Percentiles rank a stretch among this genome's conserved stretches.
Conservation (phyloP, 2,329 filamentous ascomycete genomes). For the Apiospora arundinis region DNA sequence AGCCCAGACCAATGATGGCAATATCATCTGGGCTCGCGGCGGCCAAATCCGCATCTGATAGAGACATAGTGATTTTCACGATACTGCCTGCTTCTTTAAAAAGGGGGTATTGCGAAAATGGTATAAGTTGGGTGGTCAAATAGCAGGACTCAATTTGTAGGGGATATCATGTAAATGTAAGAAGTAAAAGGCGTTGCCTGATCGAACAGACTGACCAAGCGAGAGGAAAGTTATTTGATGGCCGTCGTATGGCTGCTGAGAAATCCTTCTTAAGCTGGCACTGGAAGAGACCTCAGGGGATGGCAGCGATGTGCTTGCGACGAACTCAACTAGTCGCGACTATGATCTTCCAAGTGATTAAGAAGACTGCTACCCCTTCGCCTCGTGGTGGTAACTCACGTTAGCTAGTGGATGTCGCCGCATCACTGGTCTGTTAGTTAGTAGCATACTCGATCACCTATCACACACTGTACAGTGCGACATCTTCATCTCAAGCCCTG, state of each 20-base stretch:
- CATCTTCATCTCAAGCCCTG: background rate
- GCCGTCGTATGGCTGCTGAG: background rate
- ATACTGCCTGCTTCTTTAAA: background rate
- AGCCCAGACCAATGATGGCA: slow-evolving; percentile 27
- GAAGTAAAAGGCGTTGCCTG: background rate
- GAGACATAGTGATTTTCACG: background rate
- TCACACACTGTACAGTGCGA: background rate
- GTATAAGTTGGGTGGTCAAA: background rate
- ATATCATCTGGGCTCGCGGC: slow-evolving; percentile 21
- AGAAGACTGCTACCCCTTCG: background rate
- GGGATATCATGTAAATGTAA: background rate
- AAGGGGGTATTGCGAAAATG: background rate
- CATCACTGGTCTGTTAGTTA: background rate
- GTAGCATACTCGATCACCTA: background rate
- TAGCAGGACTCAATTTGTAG: background rate
- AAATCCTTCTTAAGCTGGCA: background rate
- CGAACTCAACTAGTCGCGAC: background rate
- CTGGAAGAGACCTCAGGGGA: background rate
- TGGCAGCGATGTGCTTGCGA: background rate
- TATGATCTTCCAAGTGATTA: background rate
- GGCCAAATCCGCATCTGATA: background rate
- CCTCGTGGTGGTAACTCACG: background rate
- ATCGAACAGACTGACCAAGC: background rate
- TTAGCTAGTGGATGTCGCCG: background rate
- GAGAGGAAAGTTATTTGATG: background rate